A percentile compares a stretch with the other conserved stretches of the same genome.
phyloP scores from a whole-genome alignment of 2,329 filamentous ascomycete species.

The Xylaria digitata region DNA sequence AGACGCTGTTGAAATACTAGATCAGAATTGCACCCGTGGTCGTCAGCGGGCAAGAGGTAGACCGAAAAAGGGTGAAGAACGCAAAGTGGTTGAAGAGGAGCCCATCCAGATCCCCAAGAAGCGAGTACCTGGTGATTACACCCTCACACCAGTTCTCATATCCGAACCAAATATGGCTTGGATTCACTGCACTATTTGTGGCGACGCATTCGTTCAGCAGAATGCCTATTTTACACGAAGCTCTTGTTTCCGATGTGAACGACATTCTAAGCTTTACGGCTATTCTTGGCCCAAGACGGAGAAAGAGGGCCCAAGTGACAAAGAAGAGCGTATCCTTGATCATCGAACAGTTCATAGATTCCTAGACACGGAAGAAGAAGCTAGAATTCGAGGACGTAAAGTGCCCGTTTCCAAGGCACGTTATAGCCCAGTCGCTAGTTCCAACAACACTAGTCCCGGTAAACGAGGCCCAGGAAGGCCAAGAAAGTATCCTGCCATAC shows the following conservation, averaged over 20 bases:
- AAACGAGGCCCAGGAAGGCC: conserved; percentile 45
- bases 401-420: conserved; percentile 28
- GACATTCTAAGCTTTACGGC: conserved; percentile 95
- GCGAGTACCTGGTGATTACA: conserved; percentile 81
- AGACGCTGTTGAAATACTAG: conserved; percentile 12
- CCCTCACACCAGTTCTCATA: conserved; percentile 80
- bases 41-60: conserved; percentile 42
- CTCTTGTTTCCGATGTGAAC: conserved; percentile 91
- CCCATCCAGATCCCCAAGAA: conserved; percentile 30
- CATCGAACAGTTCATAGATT: conserved; percentile 91
- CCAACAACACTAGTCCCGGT: conserved; percentile 25
- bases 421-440: conserved; percentile 3
- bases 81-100: conserved; percentile 42
- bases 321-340: conserved; percentile 78
- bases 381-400: conserved; percentile 59
- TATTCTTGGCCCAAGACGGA: conserved; percentile 97
- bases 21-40: conserved; percentile 33
- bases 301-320: conserved; percentile 78
- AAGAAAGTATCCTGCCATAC: conserved; percentile 36
- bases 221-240: conserved; percentile 88
- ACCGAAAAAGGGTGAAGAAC: conserved; percentile 51
- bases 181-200: conserved; percentile 90
- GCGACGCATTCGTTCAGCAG: conserved; percentile 83
- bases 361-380: conserved; percentile 76
- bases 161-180: conserved; percentile 81